A percentile compares a stretch with the other conserved stretches of the same genome.
Conservation (phyloP, 2,329 filamentous ascomycete species). For the Xylariaceae sp. region DNA sequence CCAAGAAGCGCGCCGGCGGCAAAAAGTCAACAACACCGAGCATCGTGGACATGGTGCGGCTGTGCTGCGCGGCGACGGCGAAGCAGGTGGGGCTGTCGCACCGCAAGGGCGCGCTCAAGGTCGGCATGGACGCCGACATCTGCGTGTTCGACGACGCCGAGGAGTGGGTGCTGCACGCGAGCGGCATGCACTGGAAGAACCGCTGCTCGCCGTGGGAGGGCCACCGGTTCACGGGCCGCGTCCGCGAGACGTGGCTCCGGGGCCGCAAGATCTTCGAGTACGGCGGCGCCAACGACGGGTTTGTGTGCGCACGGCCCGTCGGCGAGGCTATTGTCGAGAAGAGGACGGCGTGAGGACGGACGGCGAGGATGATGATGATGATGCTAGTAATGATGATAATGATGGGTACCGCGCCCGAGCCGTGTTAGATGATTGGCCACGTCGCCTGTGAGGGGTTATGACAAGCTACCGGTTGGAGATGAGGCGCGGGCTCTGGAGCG, state of each 20-base stretch:
- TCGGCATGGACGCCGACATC: slow-evolving; percentile 86
- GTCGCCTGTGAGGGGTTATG: background rate
- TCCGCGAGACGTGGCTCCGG: slow-evolving; percentile 83
- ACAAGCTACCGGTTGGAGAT: background rate
- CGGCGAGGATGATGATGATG: background rate
- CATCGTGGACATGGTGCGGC: slow-evolving; percentile 79
- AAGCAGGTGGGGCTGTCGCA: slow-evolving; percentile 82
- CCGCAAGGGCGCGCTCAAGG: slow-evolving; percentile 77
- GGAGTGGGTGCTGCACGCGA: slow-evolving; percentile 71
- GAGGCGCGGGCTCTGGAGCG: background rate
- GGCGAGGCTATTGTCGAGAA: slow-evolving; percentile 64
- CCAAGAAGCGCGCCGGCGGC: slow-evolving; percentile 60
- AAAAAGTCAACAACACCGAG: slow-evolving; percentile 45
- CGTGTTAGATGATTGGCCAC: background rate
- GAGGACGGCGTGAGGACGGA: slow-evolving; percentile 43
- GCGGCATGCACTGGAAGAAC: slow-evolving; percentile 93
- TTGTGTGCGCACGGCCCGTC: slow-evolving; percentile 50
- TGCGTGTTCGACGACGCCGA: slow-evolving; percentile 89
- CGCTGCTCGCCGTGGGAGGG: slow-evolving; percentile 91
- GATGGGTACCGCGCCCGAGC: background rate
- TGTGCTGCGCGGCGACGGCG: slow-evolving; percentile 87
- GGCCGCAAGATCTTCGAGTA: slow-evolving; percentile 75
- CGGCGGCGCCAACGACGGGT: slow-evolving; percentile 55
- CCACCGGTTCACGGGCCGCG: slow-evolving; percentile 74
- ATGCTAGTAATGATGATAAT: background rate